Evolutionary conservation across 176 grass and related monocot genomes (phyloP).

Genomic region (Calamus simplicifolius): DNA sequence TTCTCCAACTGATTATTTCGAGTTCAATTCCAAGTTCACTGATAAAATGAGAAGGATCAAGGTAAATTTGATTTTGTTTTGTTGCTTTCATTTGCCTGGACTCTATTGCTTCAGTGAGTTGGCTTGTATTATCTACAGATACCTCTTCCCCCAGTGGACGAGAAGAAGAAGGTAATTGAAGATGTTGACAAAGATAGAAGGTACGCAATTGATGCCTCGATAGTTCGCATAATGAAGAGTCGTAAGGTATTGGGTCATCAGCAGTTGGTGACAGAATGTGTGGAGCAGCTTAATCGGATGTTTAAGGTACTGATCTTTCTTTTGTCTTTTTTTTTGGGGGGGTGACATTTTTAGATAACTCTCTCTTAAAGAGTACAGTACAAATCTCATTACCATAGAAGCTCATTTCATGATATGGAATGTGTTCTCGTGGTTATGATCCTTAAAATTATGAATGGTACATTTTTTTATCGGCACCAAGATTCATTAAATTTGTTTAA

Average conservation of each 20-base stretch:
- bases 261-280: conserved; percentile 58
- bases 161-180: conserved; percentile 13
- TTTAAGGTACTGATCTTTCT: conserved; percentile 51
- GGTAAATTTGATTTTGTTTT: conserved; percentile 32
- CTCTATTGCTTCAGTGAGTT: neutral
- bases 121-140: neutral
- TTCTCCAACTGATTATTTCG: conserved; percentile 62
- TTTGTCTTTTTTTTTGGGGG: too few species aligned
- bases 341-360: neutral
- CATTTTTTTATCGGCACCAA: too few species aligned
- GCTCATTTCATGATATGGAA: too few species aligned
- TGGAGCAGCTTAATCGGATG: conserved; percentile 66
- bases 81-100: neutral
- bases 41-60: conserved; percentile 94
- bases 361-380: too few species aligned
- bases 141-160: conserved; percentile 6
- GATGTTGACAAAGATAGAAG: conserved; percentile 60
- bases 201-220: conserved; percentile 54
- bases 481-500: too few species aligned
- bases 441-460: too few species aligned
- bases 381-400: too few species aligned
- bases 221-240: conserved; percentile 69
- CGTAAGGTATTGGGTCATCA: conserved; percentile 59
- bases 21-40: conserved; percentile 93
- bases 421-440: too few species aligned